phyloP scores from a whole-genome alignment of 208 protist genomes.

The Phytomonas francai region DNA sequence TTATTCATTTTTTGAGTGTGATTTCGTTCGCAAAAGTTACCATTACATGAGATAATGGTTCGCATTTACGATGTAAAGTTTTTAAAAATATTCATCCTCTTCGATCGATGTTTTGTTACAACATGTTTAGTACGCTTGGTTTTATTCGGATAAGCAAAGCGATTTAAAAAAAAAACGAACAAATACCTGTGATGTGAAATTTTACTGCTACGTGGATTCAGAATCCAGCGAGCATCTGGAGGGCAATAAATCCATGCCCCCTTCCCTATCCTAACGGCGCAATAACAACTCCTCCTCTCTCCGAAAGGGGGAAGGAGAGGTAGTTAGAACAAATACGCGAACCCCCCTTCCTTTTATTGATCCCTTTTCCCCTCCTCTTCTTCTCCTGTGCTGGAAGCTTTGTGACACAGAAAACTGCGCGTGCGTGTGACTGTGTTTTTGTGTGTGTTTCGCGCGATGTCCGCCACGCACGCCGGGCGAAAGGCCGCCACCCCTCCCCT shows the following conservation, averaged over 20 bases:
- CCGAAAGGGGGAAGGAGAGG: background rate
- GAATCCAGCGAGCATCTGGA: background rate
- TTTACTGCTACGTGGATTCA: background rate
- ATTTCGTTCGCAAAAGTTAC: background rate
- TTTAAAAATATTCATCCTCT: background rate
- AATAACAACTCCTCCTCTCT: background rate
- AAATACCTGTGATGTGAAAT: slow-evolving; percentile 1
- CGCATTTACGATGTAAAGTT: background rate
- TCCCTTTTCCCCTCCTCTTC: background rate
- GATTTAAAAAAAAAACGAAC: background rate
- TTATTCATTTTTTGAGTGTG: background rate
- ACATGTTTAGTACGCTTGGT: background rate
- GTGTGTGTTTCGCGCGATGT: background rate
- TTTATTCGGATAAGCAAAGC: background rate
- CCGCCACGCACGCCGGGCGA: background rate
- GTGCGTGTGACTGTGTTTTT: too few relatives aligned
- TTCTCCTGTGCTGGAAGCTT: background rate
- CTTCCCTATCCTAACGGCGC: background rate
- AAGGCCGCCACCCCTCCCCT: background rate
- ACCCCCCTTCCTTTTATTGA: background rate
- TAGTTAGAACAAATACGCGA: background rate
- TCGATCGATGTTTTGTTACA: slow-evolving; percentile 2
- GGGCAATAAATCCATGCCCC: background rate
- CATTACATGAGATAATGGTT: background rate
- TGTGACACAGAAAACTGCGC: background rate